Percentiles rank a stretch among this genome's conserved stretches.
Conservation (phyloP, 2,329 filamentous ascomycete genomes). For the Dothistroma pini region DNA sequence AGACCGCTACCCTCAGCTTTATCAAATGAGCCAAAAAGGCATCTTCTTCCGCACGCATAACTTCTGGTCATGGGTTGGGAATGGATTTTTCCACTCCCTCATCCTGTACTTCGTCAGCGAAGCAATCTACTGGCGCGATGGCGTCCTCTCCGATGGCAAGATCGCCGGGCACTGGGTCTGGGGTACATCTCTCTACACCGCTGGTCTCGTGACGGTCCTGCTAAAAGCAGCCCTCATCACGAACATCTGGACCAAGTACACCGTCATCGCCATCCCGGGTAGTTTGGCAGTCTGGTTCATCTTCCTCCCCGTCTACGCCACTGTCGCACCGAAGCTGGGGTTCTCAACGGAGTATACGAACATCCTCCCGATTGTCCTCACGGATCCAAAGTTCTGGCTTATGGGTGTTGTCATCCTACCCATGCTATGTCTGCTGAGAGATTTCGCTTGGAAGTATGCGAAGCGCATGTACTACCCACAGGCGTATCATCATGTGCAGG, state of each 20-base stretch:
- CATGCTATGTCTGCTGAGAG: conserved; percentile 75
- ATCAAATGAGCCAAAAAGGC: conserved; percentile 87
- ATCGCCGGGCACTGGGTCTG: conserved; percentile 95
- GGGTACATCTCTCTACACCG: conserved; percentile 91
- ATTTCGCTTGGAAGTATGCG: conserved; percentile 95
- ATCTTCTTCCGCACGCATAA: conserved; percentile 90
- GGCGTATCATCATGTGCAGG: conserved; percentile 96
- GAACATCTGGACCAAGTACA: conserved; percentile 99
- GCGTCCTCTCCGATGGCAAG: conserved; percentile 73
- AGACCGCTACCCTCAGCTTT: conserved; percentile 94
- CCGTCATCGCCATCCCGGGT: conserved; percentile 89
- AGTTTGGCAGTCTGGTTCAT: conserved; percentile 88
- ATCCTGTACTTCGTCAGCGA: conserved; percentile 84
- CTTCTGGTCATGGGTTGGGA: conserved; percentile 88
- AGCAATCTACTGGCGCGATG: conserved; percentile 77
- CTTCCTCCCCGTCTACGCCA: conserved; percentile 84
- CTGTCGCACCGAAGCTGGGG: conserved; percentile 73
- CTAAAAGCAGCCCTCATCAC: conserved; percentile 93
- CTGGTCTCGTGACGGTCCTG: conserved; percentile 87
- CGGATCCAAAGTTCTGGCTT: conserved; percentile 83
- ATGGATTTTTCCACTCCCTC: conserved; percentile 93
- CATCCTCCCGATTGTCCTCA: conserved; percentile 75
- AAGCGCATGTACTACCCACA: conserved; percentile 97
- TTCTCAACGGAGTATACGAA: conserved; percentile 84
- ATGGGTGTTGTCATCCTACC: conserved; percentile 79